Conservation (phyloP, 2,329 filamentous ascomycete species). For the Periconia macrospinosa region DNA sequence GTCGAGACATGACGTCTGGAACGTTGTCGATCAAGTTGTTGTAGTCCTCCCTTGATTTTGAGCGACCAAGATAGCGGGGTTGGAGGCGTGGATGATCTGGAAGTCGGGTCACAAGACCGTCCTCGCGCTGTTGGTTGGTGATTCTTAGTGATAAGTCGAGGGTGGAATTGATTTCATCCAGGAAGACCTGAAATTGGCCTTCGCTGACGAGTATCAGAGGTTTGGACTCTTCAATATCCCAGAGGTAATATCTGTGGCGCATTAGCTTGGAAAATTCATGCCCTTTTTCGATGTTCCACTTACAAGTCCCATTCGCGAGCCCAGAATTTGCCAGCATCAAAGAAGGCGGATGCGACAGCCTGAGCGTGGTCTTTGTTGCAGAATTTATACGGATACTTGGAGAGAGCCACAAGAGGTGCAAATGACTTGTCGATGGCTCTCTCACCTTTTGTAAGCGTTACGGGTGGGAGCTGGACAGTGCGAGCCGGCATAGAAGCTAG, state of each 20-base stretch:
- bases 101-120: conserved; percentile 66
- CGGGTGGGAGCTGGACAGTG: conserved; percentile 14
- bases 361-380: conserved; percentile 54
- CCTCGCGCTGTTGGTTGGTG: conserved; percentile 54
- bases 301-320: conserved; percentile 75
- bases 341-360: conserved; percentile 57
- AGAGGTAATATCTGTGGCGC: conserved; percentile 65
- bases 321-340: conserved; percentile 61
- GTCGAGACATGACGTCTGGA: conserved; percentile 16
- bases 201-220: conserved; percentile 70
- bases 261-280: conserved; percentile 3
- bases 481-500: conserved; percentile 11
- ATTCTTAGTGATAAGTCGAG: conserved; percentile 61
- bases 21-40: conserved; percentile 36
- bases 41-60: conserved; percentile 50
- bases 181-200: conserved; percentile 64
- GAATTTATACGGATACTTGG: conserved; percentile 62
- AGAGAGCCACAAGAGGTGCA: conserved; percentile 51
- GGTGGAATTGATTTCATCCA: conserved; percentile 64
- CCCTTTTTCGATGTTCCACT: conserved; percentile 40
- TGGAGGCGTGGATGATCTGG: conserved; percentile 60
- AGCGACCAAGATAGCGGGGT: conserved; percentile 69
- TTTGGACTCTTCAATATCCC: conserved; percentile 48
- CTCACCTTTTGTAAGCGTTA: conserved; percentile 30
- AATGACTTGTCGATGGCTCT: conserved; percentile 41